These are phyloP conservation scores for Gaultheria prostrata DNA, from an alignment of 148 eudicot species.

Conservation along the genomic window DNA sequence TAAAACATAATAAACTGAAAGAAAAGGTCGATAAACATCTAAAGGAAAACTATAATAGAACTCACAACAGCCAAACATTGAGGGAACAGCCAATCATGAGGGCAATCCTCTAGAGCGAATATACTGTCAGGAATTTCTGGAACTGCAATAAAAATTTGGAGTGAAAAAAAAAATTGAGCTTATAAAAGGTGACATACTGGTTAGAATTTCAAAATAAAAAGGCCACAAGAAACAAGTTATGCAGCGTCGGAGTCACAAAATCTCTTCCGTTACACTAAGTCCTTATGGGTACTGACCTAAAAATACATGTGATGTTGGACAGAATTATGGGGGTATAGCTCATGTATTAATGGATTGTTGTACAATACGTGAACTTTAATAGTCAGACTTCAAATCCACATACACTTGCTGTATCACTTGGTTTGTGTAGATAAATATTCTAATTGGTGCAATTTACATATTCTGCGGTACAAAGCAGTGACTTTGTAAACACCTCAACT, in stretches of 20 bases:
- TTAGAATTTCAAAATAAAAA: background rate
- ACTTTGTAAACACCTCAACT: background rate
- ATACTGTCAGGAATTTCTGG: constrained; percentile 55
- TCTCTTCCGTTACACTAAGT: background rate
- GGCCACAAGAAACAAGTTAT: background rate
- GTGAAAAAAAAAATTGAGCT: background rate
- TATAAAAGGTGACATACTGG: background rate
- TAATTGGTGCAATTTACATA: background rate
- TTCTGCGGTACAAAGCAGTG: background rate
- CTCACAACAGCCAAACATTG: constrained; percentile 87
- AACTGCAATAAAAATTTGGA: constrained; percentile 37
- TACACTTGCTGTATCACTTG: background rate
- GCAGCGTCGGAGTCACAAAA: background rate
- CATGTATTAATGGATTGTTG: background rate
- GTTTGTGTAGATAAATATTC: background rate
- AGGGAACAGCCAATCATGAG: constrained; percentile 94
- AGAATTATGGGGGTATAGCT: background rate
- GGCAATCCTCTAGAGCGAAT: constrained; percentile 68
- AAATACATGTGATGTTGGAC: background rate
- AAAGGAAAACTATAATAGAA: constrained; percentile 12
- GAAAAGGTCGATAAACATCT: background rate
- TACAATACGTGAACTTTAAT: background rate
- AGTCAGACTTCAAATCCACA: too few relatives aligned
- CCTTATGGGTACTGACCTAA: background rate
- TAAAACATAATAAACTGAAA: background rate